Evolutionary conservation across 371 early-diverging fungal species (phyloP), one percentile per base, ranked within the genome.

Genomic region (Thermomucor indicae-seudaticae): DNA sequence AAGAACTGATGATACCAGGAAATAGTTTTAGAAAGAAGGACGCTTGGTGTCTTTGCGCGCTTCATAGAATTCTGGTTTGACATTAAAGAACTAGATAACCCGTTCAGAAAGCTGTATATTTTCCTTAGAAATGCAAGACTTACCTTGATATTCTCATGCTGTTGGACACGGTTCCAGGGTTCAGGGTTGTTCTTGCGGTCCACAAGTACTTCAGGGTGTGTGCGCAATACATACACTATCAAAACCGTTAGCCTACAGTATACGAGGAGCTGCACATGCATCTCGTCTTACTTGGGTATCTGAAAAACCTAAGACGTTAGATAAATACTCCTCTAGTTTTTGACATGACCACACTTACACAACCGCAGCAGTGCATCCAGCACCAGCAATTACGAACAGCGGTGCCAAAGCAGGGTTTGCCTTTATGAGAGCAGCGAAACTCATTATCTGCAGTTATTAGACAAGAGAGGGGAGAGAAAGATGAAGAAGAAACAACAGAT

Each of bases 81-180:
- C 52, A 38, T 59, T 64, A 31, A 64, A 29, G 38, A 64, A 49
- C 64, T 64, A 54, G 4, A 6, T n/a, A n/a, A n/a, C n/a, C n/a
- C n/a, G n/a, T n/a, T n/a, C n/a, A n/a, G 24, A 17, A 10, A 27
- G 7, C 3, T 37, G 10, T 11, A 14, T 16, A 32, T 32, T 37
- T 11, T 3, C 37, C 19, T 10, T 37, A 37, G 16, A 3, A 10
- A 2, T 29, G 27, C 39, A n/a, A 28, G 22, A 6, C 49, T 48
- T 65, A 74, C 64, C 69, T 74, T 74, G 35, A 67, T 68, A 41
- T 71, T 70, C 38, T 71, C 47, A 43, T 74, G 69, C 41, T 74
- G 75, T 51, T 74, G 49, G 20, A 74, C 64, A 17, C 55, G 64
- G 35, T 62, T 51, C 75, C 75, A 74, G 49, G 75, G 75, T 31